These are phyloP conservation scores for Meripilus lineatus DNA, from an alignment of 1,284 basidiomycete species.

Conservation along the genomic window DNA sequence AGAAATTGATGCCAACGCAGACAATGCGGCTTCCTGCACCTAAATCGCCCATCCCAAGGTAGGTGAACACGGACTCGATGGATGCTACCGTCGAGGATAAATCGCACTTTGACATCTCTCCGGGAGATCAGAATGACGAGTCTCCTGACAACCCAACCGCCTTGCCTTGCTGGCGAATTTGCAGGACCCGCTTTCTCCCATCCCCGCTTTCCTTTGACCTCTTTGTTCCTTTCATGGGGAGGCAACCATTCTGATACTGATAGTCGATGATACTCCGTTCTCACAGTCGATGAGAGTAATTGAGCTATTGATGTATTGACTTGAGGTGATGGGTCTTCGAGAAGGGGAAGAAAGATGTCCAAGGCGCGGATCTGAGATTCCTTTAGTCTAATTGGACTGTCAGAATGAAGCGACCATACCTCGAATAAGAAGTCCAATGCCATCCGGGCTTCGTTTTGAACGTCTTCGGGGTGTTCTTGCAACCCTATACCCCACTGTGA, in stretches of 20 bases:
- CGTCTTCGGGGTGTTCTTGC: slow-evolving; percentile 35
- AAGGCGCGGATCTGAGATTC: slow-evolving; percentile 46
- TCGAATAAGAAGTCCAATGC: slow-evolving; percentile 58
- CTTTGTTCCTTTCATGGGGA: slow-evolving; percentile 44
- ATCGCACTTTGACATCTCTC: slow-evolving; percentile 47
- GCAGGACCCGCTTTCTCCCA: slow-evolving; percentile 53
- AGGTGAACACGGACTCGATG: not conserved
- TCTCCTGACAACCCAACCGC: slow-evolving; percentile 55
- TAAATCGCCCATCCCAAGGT: slow-evolving; percentile 22
- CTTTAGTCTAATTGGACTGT: slow-evolving; percentile 6
- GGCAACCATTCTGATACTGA: slow-evolving; percentile 64
- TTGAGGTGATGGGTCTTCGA: slow-evolving; percentile 37
- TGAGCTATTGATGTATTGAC: slow-evolving; percentile 47
- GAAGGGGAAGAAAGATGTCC: slow-evolving; percentile 62
- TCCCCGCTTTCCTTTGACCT: slow-evolving; percentile 55
- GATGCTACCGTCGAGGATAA: not conserved
- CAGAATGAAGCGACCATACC: slow-evolving; percentile 28
- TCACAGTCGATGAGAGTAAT: slow-evolving; percentile 48
- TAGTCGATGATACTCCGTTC: slow-evolving; percentile 49
- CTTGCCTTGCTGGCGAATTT: slow-evolving; percentile 37
- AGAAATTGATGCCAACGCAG: slow-evolving; percentile 64
- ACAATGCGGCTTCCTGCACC: slow-evolving; percentile 68
- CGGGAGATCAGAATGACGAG: slow-evolving; percentile 43
- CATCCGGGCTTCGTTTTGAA: slow-evolving; percentile 47
- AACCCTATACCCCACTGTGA: slow-evolving; percentile 53